Evolutionary conservation across 768 basidiomycete species (phyloP), one percentile per base, ranked within the genome.

Genomic region (Boletus reticuloceps): DNA sequence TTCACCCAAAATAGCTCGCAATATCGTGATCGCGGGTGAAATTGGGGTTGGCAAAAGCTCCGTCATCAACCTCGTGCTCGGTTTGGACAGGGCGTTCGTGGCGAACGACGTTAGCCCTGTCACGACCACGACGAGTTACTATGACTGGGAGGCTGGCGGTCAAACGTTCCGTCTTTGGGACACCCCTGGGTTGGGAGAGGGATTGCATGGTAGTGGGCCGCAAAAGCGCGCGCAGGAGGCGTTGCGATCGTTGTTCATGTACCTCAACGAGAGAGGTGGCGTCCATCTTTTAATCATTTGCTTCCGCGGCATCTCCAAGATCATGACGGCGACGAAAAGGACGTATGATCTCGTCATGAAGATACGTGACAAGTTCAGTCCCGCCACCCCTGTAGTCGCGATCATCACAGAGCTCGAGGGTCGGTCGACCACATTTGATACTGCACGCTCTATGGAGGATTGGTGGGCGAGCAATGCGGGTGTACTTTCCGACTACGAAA

Each of bases 391-490:
- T 14, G 59, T 74, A 6, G 64, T 69, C 11, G 57, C 67, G 8
- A 51, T 74, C 17, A 59, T 72, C 54, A 72, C 71, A 5, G 71
- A 64, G 20, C 60, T 72, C 27, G 71, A 73, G 54, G 67, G 59
- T 19, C 42, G 39, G 36, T 61, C 70, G 31, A 46, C 59, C 27
- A 4, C 38, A 2, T 37, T 45, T 34, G 39, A 62, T 39, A 22
- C 54, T 11, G 25, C 14, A 17, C 48, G 55, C 5, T 65, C 69
- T 16, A 74, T 74, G 67, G 69, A 70, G 9, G 61, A 61, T 47
- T 79, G 77, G 77, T 78, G 76, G 77, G 47, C 39, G 20, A 42
- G 55, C 49, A 75, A 74, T 47, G 51, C 68, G 36, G 49, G 40
- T 7, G 19, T 20, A 3, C 70, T 79, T 53, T 61, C 56, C 16